Evolutionary conservation across 2,329 filamentous ascomycete species (phyloP).

Genomic region (Pseudogymnoascus destructans): DNA sequence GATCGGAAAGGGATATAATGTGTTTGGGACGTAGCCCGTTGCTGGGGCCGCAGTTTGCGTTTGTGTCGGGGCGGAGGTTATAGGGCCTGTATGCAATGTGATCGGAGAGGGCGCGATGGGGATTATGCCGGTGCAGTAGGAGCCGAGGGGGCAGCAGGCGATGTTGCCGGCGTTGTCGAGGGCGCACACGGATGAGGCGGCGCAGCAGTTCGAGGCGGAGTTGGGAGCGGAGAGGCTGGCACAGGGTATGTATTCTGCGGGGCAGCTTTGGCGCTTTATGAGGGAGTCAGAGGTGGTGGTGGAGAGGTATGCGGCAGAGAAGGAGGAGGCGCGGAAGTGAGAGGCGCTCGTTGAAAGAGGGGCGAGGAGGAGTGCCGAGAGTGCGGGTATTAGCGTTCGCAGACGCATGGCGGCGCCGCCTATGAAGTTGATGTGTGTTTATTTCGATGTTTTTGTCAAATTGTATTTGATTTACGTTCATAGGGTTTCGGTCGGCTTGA

Average conservation of each 20-base stretch:
- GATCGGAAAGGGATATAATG: constrained; percentile 48
- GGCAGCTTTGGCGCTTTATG: constrained; percentile 23
- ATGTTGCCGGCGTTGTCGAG: constrained; percentile 22
- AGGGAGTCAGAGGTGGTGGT: constrained; percentile 9
- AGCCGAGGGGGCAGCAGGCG: constrained; percentile 26
- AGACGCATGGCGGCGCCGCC: neutral
- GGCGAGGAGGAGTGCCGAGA: neutral
- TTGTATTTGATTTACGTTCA: neutral
- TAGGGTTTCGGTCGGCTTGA: neutral
- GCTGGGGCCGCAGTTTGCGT: constrained; percentile 22
- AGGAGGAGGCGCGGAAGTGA: neutral
- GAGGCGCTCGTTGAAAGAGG: neutral
- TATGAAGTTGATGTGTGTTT: neutral
- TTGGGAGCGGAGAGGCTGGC: constrained; percentile 20
- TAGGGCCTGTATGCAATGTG: neutral
- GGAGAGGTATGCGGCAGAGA: neutral
- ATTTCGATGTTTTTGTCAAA: neutral
- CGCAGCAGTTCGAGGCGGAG: constrained; percentile 24
- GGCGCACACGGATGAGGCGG: constrained; percentile 20
- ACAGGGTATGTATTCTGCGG: constrained; percentile 24
- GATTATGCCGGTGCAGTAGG: constrained; percentile 25
- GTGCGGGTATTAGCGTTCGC: neutral
- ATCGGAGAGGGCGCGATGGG: constrained; percentile 13
- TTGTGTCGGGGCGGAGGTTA: constrained; percentile 12
- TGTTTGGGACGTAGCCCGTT: constrained; percentile 41